Evolutionary conservation across 306 rosid species (phyloP).

Genomic region (Lathyrus tuberosus): DNA sequence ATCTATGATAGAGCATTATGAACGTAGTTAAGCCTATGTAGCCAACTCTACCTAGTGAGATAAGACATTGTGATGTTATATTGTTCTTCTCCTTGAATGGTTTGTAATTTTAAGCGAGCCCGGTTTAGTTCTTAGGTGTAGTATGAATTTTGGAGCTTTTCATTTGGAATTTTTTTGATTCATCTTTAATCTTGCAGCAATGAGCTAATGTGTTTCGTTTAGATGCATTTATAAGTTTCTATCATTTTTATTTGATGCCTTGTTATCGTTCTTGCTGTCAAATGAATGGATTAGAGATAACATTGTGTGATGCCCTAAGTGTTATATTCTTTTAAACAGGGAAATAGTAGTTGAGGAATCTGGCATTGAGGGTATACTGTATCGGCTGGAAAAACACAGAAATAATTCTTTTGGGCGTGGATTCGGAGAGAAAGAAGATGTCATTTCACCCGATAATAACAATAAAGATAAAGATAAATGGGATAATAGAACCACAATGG

Average conservation of each 20-base stretch:
- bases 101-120: slow-evolving; percentile 3
- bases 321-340: slow-evolving; percentile 47
- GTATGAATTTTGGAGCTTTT: not conserved
- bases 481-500: slow-evolving; percentile 40
- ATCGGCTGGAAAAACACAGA: slow-evolving; percentile 78
- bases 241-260: slow-evolving; percentile 3
- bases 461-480: slow-evolving; percentile 41
- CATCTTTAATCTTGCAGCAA: slow-evolving; percentile 8
- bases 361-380: slow-evolving; percentile 91
- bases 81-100: not conserved
- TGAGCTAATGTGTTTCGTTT: slow-evolving; percentile 16
- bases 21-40: not conserved
- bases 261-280: not conserved
- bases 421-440: slow-evolving; percentile 48
- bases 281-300: slow-evolving; percentile 26
- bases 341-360: slow-evolving; percentile 54
- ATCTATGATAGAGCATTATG: not conserved
- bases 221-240: not conserved
- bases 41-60: not conserved
- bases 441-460: not conserved
- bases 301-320: not conserved
- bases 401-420: slow-evolving; percentile 49
- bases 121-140: not conserved
- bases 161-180: not conserved
- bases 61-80: not conserved